These are phyloP conservation scores for Termitomyces eurrhizus DNA, from an alignment of 768 basidiomycete genomes.

Conservation along the genomic window DNA sequence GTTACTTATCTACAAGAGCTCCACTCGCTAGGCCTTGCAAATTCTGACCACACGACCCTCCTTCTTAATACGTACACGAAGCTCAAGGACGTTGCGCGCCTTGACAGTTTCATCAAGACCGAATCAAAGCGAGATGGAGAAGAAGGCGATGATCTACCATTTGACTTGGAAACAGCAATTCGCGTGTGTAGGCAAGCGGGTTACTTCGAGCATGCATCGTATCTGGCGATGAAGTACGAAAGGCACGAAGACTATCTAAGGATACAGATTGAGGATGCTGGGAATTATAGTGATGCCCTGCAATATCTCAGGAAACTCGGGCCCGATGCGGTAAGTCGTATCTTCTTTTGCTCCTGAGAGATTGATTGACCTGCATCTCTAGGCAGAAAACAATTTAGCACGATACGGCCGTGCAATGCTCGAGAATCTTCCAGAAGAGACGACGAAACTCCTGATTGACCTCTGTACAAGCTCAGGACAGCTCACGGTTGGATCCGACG, in stretches of 20 bases:
- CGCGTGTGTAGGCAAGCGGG: slow-evolving; percentile 95
- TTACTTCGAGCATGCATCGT: slow-evolving; percentile 92
- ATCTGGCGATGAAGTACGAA: slow-evolving; percentile 88
- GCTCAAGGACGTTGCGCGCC: slow-evolving; percentile 82
- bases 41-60: slow-evolving; percentile 94
- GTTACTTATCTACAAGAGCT: slow-evolving; percentile 95
- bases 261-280: slow-evolving; percentile 92
- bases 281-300: slow-evolving; percentile 77
- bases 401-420: slow-evolving; percentile 88
- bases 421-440: slow-evolving; percentile 77
- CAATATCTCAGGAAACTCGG: slow-evolving; percentile 77
- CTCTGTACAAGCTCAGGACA: slow-evolving; percentile 73
- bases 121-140: slow-evolving; percentile 57
- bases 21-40: slow-evolving; percentile 85
- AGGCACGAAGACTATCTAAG: slow-evolving; percentile 90
- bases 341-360: slow-evolving; percentile 12
- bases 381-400: slow-evolving; percentile 86
- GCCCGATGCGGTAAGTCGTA: slow-evolving; percentile 62
- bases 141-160: slow-evolving; percentile 72
- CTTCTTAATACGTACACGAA: slow-evolving; percentile 98
- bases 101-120: slow-evolving; percentile 91
- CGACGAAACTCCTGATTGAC: slow-evolving; percentile 88
- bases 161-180: slow-evolving; percentile 96
- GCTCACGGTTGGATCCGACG: slow-evolving; percentile 38
- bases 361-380: not conserved